These are phyloP conservation scores for Lipomyces anomalus DNA, from an alignment of 805 yeast species.

Conservation along the genomic window DNA sequence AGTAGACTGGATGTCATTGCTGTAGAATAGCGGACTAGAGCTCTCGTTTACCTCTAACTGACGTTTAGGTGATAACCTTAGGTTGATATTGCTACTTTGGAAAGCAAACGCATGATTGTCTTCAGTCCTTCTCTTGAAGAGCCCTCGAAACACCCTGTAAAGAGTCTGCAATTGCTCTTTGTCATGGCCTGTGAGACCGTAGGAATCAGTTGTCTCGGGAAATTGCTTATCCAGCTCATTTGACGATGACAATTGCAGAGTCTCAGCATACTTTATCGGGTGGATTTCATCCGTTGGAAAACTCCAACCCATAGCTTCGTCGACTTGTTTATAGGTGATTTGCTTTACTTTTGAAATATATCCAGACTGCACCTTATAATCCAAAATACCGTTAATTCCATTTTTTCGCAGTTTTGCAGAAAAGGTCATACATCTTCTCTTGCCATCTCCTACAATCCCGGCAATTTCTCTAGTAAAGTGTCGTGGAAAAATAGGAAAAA, in stretches of 20 bases:
- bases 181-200: slow-evolving; percentile 9
- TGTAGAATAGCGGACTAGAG: too few relatives aligned
- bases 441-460: slow-evolving; percentile 30
- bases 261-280: too few relatives aligned
- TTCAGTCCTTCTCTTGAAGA: not conserved
- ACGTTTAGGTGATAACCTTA: too few relatives aligned
- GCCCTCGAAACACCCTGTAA: slow-evolving; percentile 1
- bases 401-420: slow-evolving; percentile 34
- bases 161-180: too few relatives aligned
- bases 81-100: too few relatives aligned
- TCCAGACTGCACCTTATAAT: slow-evolving; percentile 39
- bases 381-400: slow-evolving; percentile 17
- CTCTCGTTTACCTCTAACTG: too few relatives aligned
- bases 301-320: slow-evolving; percentile 33
- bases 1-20: too few relatives aligned
- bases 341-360: slow-evolving; percentile 43
- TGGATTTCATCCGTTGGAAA: slow-evolving; percentile 1
- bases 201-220: too few relatives aligned
- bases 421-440: slow-evolving; percentile 43
- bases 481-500: slow-evolving; percentile 64
- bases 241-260: too few relatives aligned
- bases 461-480: not conserved
- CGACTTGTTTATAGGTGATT: slow-evolving; percentile 61
- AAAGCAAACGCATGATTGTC: too few relatives aligned
- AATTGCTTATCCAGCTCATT: too few relatives aligned